These are phyloP conservation scores for Curvularia sp. DNA, from an alignment of 2,329 filamentous ascomycete species.

Conservation along the genomic window DNA sequence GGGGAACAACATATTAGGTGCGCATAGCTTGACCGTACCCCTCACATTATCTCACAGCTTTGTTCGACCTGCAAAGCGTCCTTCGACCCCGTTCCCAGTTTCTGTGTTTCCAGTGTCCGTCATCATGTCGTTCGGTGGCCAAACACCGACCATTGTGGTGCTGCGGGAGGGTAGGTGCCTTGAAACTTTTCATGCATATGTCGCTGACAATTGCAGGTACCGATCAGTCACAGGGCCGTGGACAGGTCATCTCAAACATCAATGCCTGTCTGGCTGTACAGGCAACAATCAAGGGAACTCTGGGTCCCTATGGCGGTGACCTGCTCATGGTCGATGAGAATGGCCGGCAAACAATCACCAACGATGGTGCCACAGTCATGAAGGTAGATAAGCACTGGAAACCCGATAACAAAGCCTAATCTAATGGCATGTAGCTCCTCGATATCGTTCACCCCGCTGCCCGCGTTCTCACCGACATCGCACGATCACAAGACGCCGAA, in stretches of 20 bases:
- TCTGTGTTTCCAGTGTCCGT: conserved; percentile 19
- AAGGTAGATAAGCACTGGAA: conserved; percentile 66
- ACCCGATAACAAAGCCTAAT: not conserved
- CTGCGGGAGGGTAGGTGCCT: conserved; percentile 85
- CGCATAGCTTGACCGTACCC: conserved; percentile 31
- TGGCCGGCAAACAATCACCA: conserved; percentile 96
- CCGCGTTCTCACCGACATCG: conserved; percentile 96
- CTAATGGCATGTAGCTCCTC: conserved; percentile 70
- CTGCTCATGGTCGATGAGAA: conserved; percentile 94
- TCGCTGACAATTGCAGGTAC: conserved; percentile 69
- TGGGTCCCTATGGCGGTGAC: conserved; percentile 96
- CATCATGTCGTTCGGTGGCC: conserved; percentile 93
- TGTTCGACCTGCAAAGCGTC: conserved; percentile 3
- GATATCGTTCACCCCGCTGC: conserved; percentile 98
- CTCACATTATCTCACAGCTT: conserved; percentile 13
- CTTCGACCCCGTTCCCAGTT: conserved; percentile 1
- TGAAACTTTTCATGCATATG: conserved; percentile 24
- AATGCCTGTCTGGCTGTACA: conserved; percentile 97
- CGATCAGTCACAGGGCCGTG: conserved; percentile 95
- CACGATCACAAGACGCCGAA: conserved; percentile 97
- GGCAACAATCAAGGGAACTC: conserved; percentile 91
- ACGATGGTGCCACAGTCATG: conserved; percentile 99
- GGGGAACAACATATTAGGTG: conserved; percentile 36
- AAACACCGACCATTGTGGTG: conserved; percentile 97
- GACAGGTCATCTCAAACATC: conserved; percentile 97